These are phyloP conservation scores for Debaryomycetaceae sp. DNA, from an alignment of 1,139 yeast species.

Conservation along the genomic window DNA sequence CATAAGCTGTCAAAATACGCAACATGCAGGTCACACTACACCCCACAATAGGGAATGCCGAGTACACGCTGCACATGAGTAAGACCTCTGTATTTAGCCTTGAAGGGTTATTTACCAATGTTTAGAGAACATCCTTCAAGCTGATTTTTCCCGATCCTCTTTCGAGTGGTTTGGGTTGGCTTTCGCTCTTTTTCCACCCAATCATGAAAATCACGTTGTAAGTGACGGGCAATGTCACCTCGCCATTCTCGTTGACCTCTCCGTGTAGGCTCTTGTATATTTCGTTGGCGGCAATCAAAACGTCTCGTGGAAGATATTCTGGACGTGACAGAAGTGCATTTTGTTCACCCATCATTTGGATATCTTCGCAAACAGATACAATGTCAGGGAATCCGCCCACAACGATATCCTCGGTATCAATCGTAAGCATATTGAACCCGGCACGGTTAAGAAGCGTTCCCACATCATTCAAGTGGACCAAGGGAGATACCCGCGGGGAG, in stretches of 20 bases:
- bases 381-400: slow-evolving; percentile 74
- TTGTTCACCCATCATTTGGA: slow-evolving; percentile 79
- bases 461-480: slow-evolving; percentile 69
- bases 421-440: slow-evolving; percentile 69
- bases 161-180: slow-evolving; percentile 61
- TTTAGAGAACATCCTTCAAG: slow-evolving; percentile 47
- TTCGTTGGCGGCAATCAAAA: slow-evolving; percentile 64
- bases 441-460: slow-evolving; percentile 66
- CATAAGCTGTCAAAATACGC: no score
- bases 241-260: slow-evolving; percentile 36
- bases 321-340: slow-evolving; percentile 57
- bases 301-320: slow-evolving; percentile 48
- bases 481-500: slow-evolving; percentile 71
- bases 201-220: slow-evolving; percentile 72
- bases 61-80: no score
- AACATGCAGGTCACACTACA: no score
- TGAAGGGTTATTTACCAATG: neutral
- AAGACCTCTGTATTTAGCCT: no score
- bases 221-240: slow-evolving; percentile 45
- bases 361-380: slow-evolving; percentile 54
- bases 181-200: slow-evolving; percentile 73
- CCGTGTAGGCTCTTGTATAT: slow-evolving; percentile 69
- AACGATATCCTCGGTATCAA: slow-evolving; percentile 75
- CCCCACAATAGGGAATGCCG: no score
- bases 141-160: slow-evolving; percentile 63